These are phyloP conservation scores for Dothistroma septosporum DNA, from an alignment of 2,329 filamentous ascomycete genomes.

Conservation along the genomic window DNA sequence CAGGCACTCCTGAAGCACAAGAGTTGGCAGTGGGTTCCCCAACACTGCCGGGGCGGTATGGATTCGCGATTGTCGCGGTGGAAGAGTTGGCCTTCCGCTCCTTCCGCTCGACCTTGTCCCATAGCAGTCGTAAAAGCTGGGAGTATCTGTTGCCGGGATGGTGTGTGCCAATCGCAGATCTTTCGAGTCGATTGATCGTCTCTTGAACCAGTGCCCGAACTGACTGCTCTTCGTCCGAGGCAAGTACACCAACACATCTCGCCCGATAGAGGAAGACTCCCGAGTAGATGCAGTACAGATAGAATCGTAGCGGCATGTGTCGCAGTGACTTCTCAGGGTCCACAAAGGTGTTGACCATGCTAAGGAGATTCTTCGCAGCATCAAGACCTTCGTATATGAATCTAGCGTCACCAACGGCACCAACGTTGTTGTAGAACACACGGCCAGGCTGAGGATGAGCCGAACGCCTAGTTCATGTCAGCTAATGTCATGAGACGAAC, in stretches of 20 bases:
- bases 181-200: constrained; percentile 42
- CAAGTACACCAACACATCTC: constrained; percentile 46
- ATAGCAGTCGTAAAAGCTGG: constrained; percentile 45
- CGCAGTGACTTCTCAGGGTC: constrained; percentile 45
- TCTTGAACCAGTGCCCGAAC: constrained; percentile 47
- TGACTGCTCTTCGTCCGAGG: constrained; percentile 44
- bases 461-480: constrained; percentile 9
- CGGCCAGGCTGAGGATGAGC: constrained; percentile 19
- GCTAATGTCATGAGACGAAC: background rate
- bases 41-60: constrained; percentile 40
- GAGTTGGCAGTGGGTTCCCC: constrained; percentile 34
- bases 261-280: constrained; percentile 49
- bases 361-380: constrained; percentile 47
- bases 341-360: constrained; percentile 50
- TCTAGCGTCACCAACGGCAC: constrained; percentile 45
- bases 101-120: constrained; percentile 44
- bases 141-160: constrained; percentile 48
- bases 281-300: constrained; percentile 48
- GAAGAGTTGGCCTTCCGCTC: constrained; percentile 25
- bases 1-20: constrained; percentile 18
- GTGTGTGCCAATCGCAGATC: constrained; percentile 44
- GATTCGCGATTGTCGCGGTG: constrained; percentile 33
- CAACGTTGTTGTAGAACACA: constrained; percentile 49
- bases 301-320: constrained; percentile 48
- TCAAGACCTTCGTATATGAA: constrained; percentile 51